Evolutionary conservation across 2,329 filamentous ascomycete genomes (phyloP), one percentile per base, ranked within the genome.

Genomic region (Alternaria rosae): DNA sequence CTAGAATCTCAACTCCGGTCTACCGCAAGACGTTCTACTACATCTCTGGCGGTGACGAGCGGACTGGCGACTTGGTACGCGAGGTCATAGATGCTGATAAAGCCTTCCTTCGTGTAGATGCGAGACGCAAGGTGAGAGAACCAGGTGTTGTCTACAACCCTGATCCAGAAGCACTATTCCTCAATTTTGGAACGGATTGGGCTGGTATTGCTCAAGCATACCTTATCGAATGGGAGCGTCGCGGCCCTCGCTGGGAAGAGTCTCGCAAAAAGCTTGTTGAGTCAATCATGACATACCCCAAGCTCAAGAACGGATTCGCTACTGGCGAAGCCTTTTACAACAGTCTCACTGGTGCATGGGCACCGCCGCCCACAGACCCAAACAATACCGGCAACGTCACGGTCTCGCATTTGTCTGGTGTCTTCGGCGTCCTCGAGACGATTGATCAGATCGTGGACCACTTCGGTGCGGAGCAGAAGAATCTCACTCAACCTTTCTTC

Each of bases 101-200:
- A 66, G 85, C 86, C 0, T 88, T 85, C 60, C 76, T 83, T 0
- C 77, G 79, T 0, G 82, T 89, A 3, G 87, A 89, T 59, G 84
- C 87, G 2, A 80, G 85, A 21, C 81, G 87, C 47, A 89, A 89
- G 76, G 86, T 89, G 1, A 85, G 86, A 12, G 83, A 79, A 15
- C 84, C 87, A 52, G 81, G 82, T 1, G 84, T 84, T 72, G 78
- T 80, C 0, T 85, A 85, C 3, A 79, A 61, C 42, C 84, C 78
- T 6, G 77, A 79, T 9, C 80, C 73, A 8, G 80, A 68, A 11
- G 76, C 74, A 15, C 80, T 85, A 0, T 82, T 84, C 42, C 82
- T 88, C 9, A 82, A 84, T 35, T 79, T 89, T 4, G 87, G 87
- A 3, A 87, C 86, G 0, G 87, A 89, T 67, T 89, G 86, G 85